These are phyloP conservation scores for Neurospora sp. DNA, from an alignment of 495 filamentous ascomycete species.

Conservation along the genomic window DNA sequence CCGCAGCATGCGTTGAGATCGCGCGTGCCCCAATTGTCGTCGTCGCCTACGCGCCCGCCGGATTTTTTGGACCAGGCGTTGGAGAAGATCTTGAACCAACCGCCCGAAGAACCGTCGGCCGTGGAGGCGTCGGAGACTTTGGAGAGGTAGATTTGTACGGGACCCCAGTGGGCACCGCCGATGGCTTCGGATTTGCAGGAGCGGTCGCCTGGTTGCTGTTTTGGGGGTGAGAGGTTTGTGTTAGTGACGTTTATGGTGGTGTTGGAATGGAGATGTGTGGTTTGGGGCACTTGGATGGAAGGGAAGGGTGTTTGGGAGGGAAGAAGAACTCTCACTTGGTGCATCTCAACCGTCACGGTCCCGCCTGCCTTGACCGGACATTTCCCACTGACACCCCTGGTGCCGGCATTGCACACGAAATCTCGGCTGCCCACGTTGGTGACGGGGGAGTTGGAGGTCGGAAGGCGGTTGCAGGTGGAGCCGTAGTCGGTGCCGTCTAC, in stretches of 20 bases:
- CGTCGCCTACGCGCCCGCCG: slow-evolving; percentile 25
- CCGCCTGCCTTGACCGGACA: slow-evolving; percentile 37
- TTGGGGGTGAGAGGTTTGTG: background rate
- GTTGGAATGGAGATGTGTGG: background rate
- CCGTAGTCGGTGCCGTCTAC: slow-evolving; percentile 40
- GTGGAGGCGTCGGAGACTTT: slow-evolving; percentile 40
- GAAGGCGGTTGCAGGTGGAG: slow-evolving; percentile 29
- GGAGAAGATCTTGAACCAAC: slow-evolving; percentile 45
- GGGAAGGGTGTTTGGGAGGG: background rate
- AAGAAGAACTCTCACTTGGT: slow-evolving; percentile 21
- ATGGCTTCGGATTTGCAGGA: slow-evolving; percentile 36
- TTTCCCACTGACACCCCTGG: slow-evolving; percentile 26
- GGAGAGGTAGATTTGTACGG: slow-evolving; percentile 44
- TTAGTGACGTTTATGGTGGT: background rate
- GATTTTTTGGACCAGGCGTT: slow-evolving; percentile 34
- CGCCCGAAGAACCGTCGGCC: slow-evolving; percentile 24
- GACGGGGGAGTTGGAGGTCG: slow-evolving; percentile 36
- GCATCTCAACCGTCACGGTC: slow-evolving; percentile 42
- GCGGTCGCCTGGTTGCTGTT: slow-evolving; percentile 35
- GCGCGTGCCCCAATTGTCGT: slow-evolving; percentile 42
- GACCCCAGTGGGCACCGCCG: slow-evolving; percentile 37
- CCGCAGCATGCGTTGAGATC: slow-evolving; percentile 43
- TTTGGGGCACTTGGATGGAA: background rate
- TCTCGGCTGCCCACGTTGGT: slow-evolving; percentile 31
- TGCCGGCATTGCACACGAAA: slow-evolving; percentile 32